Evolutionary conservation across 495 filamentous ascomycete species (phyloP).

Genomic region (Xylaria scruposa): DNA sequence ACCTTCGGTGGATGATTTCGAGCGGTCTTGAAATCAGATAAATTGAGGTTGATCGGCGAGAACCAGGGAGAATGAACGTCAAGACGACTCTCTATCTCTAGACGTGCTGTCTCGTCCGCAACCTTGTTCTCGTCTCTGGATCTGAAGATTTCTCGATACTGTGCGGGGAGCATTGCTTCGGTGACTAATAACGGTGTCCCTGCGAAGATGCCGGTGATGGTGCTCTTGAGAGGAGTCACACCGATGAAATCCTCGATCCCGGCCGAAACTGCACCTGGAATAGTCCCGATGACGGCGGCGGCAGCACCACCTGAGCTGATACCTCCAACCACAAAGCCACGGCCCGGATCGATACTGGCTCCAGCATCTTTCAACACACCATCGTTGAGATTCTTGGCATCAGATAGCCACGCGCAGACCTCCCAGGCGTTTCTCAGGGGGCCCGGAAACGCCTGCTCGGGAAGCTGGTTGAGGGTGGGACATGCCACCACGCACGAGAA

Average conservation of each 20-base stretch:
- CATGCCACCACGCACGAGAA: slow-evolving; percentile 20
- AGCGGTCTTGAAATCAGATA: neutral
- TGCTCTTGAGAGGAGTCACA: neutral
- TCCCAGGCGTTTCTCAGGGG: slow-evolving; percentile 19
- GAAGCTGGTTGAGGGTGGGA: slow-evolving; percentile 10
- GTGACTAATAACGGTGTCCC: slow-evolving; percentile 3
- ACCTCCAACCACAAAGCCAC: slow-evolving; percentile 23
- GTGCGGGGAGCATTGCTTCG: slow-evolving; percentile 2
- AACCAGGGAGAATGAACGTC: slow-evolving; percentile 11
- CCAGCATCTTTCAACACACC: slow-evolving; percentile 1
- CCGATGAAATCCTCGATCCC: slow-evolving; percentile 6
- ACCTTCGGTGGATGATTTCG: slow-evolving; percentile 11
- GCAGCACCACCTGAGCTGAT: slow-evolving; percentile 18
- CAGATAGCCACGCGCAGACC: slow-evolving; percentile 15
- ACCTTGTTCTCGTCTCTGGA: slow-evolving; percentile 16
- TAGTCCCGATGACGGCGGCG: neutral
- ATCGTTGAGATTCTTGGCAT: neutral
- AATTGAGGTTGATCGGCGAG: slow-evolving; percentile 2
- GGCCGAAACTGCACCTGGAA: slow-evolving; percentile 6
- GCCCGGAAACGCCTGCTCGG: slow-evolving; percentile 15
- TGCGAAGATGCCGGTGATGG: slow-evolving; percentile 12
- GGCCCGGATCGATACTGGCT: neutral
- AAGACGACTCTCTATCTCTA: slow-evolving; percentile 3
- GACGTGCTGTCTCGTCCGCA: neutral
- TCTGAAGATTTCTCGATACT: slow-evolving; percentile 8